phyloP scores from a whole-genome alignment of 768 basidiomycete species.

The Boletus reticulatus region DNA sequence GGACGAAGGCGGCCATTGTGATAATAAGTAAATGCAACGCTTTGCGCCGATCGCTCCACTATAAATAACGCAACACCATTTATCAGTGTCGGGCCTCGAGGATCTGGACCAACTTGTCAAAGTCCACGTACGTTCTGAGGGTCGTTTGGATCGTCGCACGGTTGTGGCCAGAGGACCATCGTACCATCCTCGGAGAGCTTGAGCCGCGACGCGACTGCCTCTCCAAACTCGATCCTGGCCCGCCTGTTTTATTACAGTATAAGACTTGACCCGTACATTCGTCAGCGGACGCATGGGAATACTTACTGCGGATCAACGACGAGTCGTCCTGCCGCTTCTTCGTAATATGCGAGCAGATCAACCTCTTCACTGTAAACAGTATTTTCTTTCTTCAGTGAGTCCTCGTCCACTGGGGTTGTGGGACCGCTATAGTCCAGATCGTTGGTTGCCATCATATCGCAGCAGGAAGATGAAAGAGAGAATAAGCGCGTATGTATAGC shows the following conservation, averaged over 20 bases:
- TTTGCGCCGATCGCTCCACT: slow-evolving; percentile 49
- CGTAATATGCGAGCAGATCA: slow-evolving; percentile 45
- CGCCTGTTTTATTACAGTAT: slow-evolving; percentile 30
- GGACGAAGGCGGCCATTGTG: slow-evolving; percentile 51
- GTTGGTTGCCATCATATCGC: neutral
- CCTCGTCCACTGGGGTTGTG: neutral
- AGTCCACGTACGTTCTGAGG: slow-evolving; percentile 47
- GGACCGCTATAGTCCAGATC: neutral
- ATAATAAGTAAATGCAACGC: slow-evolving; percentile 45
- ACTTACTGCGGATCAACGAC: slow-evolving; percentile 61
- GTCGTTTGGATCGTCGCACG: slow-evolving; percentile 46
- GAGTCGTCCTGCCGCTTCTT: slow-evolving; percentile 54
- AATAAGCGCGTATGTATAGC: neutral
- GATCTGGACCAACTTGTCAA: neutral
- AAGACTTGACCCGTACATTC: neutral
- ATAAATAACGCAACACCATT: neutral
- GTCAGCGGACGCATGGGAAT: too few species aligned
- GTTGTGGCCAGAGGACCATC: slow-evolving; percentile 56
- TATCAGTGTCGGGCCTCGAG: neutral
- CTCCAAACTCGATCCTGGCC: slow-evolving; percentile 50
- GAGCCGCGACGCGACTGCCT: slow-evolving; percentile 40
- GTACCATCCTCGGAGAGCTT: slow-evolving; percentile 46
- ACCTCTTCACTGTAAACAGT: slow-evolving; percentile 13
- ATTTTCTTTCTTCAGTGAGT: neutral
- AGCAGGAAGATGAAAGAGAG: neutral